Conservation (phyloP, 257 asterid species). For the Jaltomata sinuosa region DNA sequence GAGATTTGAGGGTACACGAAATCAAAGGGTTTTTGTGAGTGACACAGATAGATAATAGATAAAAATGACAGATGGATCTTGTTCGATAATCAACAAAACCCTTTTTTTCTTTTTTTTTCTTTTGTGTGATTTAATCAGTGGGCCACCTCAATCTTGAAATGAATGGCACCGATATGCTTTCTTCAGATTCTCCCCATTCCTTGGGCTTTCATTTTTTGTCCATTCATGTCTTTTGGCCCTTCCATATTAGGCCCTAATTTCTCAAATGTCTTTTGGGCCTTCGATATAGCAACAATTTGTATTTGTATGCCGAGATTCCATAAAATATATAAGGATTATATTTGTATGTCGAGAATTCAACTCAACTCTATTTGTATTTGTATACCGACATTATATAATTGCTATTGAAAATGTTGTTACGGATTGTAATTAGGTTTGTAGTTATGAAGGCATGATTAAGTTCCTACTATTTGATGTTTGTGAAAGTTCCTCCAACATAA, state of each 20-base stretch:
- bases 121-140: conserved; percentile 9
- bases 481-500: too few relatives aligned
- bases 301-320: too few relatives aligned
- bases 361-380: too few relatives aligned
- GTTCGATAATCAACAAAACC: neutral
- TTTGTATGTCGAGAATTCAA: too few relatives aligned
- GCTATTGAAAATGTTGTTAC: too few relatives aligned
- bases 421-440: too few relatives aligned
- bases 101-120: neutral
- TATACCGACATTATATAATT: too few relatives aligned
- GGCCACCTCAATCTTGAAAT: conserved; percentile 36
- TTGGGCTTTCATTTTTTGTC: neutral
- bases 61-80: neutral
- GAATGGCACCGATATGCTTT: conserved; percentile 35
- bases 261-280: neutral
- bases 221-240: neutral
- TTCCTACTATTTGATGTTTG: too few relatives aligned
- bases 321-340: too few relatives aligned
- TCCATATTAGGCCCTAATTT: neutral
- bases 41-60: neutral
- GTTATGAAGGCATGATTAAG: too few relatives aligned
- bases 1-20: conserved; percentile 11
- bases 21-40: conserved; percentile 1
- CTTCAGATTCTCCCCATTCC: neutral
- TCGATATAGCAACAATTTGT: too few relatives aligned